Base-by-base conservation (phyloP, 495 filamentous ascomycete genomes). In the Xylaria telfairii region DNA sequence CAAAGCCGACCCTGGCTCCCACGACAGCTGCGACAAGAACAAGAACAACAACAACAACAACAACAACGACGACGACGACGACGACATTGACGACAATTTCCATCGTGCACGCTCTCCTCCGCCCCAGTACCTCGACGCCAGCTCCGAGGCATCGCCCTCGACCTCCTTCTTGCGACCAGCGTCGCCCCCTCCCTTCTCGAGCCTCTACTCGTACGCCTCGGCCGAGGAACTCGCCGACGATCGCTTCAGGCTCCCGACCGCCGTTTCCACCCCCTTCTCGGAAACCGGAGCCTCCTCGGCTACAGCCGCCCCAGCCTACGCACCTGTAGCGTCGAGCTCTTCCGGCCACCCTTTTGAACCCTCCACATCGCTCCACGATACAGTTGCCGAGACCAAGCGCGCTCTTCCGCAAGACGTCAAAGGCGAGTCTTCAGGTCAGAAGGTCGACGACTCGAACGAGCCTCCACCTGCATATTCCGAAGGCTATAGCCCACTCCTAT, bases 381-480 rank as follows among this genome's bases (percentile, higher is more conserved):
- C 88, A 72, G 87, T 92, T 77, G 90, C 89, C 66, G 93, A 96
- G 73, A 94, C 93, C 76, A 96, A 97, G 83, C 90, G 91, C 72
- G 92, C 90, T 39, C 90, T 96, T 74, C 90, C 91, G 5, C 86
- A 83, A 65, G 93, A 97, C 76, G 89, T 87, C 72, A 97, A 97
- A 82, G 89, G 90, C 69, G 90, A 92, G 68, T 85, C 87, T 12
- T 83, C 86, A 42, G 87, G 86, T 19, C 79, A 77, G 46, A 79
- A 80, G 71, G 88, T 87, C 71, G 83, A 92, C 73, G 94, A 97
- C 82, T 92, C 97, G 78, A 87, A 87, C 79, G 94, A 97, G 82
- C 96, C 96, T 26, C 96, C 96, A 71, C 96, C 96, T 59, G 96
- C 96, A 47, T 99, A 99, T 79, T 93, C 92, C 69, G 96, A 98